Base-by-base conservation (phyloP, 2,329 filamentous ascomycete genomes). In the Graphium sp. region DNA sequence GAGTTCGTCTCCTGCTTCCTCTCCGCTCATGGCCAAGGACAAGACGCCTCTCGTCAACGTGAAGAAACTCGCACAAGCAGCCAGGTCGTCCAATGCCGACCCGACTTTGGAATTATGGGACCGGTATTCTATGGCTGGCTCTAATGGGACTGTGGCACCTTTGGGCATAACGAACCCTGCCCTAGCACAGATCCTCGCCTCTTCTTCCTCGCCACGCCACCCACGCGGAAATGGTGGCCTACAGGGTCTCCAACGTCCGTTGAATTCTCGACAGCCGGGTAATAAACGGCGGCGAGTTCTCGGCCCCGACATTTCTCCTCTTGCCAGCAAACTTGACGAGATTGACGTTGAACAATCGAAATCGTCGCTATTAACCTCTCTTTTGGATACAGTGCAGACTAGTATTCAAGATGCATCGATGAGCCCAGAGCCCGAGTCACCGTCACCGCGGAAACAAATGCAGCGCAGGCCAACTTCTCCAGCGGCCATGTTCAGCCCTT, bases 31-130 rank as follows among this genome's bases (percentile, higher is more conserved):
- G 11, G 53, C 63, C 10, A 60, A 55, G 28, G 40, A 50, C 5
- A 49, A 46, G 16, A 52, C 55, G 1, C 56, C 59, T 6, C 42
- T 61, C 0, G 53, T 74, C 35, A 69, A 78, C 39, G 51, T 74
- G 22, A 63, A 69, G 41, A 60, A 62, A 36, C 50, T 75, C 23
- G 62, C 66, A 22, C 57, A 63, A 30, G 57, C 67, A 1, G 49
- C 80, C 24, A 73, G 66, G 37, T 77, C 75, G 2, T 74, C 74
- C 9, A 68, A 76, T 37, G 64, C 72, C 18, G 78, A 85, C 41
- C 75, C 80, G 21, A 77, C 76, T 3, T 51, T 75, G 18, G 77
- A 85, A 37, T 51, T 85, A 2, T 87, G 80, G 80, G 79, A 78
- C 39, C 71, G 76, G 29, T 83, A 81, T 44, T 66, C 76, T 21